Evolutionary conservation across 2,329 filamentous ascomycete species (phyloP).

Genomic region (Aureobasidium zeae): DNA sequence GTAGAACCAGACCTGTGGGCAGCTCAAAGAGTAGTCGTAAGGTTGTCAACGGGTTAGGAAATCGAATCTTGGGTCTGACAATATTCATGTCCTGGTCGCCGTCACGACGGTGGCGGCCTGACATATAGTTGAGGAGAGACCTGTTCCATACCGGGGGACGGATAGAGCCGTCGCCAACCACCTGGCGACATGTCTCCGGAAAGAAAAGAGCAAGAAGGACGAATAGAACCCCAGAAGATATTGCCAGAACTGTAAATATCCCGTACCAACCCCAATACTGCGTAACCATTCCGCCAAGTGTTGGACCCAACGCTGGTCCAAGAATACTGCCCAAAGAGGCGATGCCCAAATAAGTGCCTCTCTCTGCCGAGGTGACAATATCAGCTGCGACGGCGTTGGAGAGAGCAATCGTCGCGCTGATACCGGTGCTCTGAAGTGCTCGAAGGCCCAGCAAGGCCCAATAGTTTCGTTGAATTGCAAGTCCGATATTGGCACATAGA

Average conservation of each 20-base stretch:
- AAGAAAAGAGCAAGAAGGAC: constrained; percentile 24
- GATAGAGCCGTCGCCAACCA: constrained; percentile 32
- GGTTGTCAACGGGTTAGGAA: no score
- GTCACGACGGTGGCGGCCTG: no score
- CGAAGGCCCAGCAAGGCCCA: constrained; percentile 31
- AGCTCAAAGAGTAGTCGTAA: no score
- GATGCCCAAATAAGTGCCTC: constrained; percentile 36
- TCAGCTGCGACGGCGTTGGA: constrained; percentile 35
- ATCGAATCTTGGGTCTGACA: no score
- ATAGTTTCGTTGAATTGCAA: constrained; percentile 32
- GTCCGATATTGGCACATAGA: constrained; percentile 33
- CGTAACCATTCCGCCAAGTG: constrained; percentile 25
- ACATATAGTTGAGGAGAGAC: no score
- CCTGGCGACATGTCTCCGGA: constrained; percentile 33
- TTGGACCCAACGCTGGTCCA: constrained; percentile 43
- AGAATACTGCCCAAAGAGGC: constrained; percentile 36
- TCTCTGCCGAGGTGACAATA: constrained; percentile 32
- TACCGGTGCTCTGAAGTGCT: constrained; percentile 37
- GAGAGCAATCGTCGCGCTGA: constrained; percentile 34
- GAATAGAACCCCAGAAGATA: constrained; percentile 20
- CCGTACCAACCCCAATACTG: constrained; percentile 28
- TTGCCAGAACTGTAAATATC: constrained; percentile 36
- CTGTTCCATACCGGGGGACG: constrained; percentile 15
- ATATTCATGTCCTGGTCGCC: no score
- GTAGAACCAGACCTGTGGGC: no score